phyloP scores from a whole-genome alignment of 2,329 filamentous ascomycete species.

The Helicocarpus griseus region DNA sequence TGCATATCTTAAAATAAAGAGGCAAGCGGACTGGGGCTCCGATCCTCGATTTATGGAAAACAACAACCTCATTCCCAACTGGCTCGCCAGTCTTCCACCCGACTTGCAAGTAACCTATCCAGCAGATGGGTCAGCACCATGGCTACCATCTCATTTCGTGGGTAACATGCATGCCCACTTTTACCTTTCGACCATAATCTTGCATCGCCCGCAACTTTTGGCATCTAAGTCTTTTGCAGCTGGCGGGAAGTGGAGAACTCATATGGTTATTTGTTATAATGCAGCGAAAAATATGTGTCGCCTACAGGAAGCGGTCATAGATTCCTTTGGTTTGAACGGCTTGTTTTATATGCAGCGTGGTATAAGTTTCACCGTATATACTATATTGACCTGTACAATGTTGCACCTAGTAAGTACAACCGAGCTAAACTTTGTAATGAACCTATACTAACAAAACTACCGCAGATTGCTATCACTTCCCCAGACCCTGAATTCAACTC shows the following conservation, averaged over 20 bases:
- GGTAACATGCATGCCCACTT: slow-evolving; percentile 88
- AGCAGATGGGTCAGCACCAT: slow-evolving; percentile 67
- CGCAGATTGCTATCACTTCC: slow-evolving; percentile 79
- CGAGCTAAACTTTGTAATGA: not conserved
- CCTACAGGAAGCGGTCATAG: slow-evolving; percentile 72
- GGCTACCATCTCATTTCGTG: slow-evolving; percentile 76
- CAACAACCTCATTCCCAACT: slow-evolving; percentile 65
- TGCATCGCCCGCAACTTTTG: slow-evolving; percentile 76
- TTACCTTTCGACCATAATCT: slow-evolving; percentile 73
- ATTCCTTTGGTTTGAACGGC: slow-evolving; percentile 66
- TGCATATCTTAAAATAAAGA: slow-evolving; percentile 63
- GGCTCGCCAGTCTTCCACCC: slow-evolving; percentile 65
- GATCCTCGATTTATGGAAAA: slow-evolving; percentile 75
- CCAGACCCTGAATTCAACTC: slow-evolving; percentile 80
- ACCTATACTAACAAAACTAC: slow-evolving; percentile 2
- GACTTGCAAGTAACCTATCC: slow-evolving; percentile 73
- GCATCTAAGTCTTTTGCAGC: slow-evolving; percentile 61
- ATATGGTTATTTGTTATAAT: slow-evolving; percentile 77
- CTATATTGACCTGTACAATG: slow-evolving; percentile 81
- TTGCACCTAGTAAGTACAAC: slow-evolving; percentile 70
- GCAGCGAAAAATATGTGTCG: slow-evolving; percentile 79
- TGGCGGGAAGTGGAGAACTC: slow-evolving; percentile 73
- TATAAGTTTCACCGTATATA: slow-evolving; percentile 93
- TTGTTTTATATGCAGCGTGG: slow-evolving; percentile 87
- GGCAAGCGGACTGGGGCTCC: slow-evolving; percentile 73